Conservation (phyloP, 2,329 filamentous ascomycete species). For the Teratosphaeria viscida region DNA sequence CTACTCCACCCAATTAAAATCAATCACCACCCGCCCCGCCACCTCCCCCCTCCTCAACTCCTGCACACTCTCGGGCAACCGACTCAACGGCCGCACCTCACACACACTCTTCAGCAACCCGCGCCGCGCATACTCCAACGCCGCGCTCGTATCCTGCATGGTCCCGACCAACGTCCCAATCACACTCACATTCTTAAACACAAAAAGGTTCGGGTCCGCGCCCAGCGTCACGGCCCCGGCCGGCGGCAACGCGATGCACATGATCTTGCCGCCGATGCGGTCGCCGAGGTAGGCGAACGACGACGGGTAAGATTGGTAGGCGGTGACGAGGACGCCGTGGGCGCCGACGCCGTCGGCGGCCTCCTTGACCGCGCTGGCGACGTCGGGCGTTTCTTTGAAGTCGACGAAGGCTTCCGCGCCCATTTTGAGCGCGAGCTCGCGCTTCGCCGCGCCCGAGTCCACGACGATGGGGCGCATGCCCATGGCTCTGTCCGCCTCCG, state of each 20-base stretch:
- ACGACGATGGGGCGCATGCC: constrained; percentile 47
- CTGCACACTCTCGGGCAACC: constrained; percentile 42
- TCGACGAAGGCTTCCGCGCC: constrained; percentile 49
- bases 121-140: constrained; percentile 39
- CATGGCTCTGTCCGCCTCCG: constrained; percentile 32
- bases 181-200: constrained; percentile 26
- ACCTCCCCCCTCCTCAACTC: constrained; percentile 41
- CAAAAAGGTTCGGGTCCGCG: constrained; percentile 24
- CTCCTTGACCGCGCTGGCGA: constrained; percentile 35
- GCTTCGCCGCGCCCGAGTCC: constrained; percentile 41
- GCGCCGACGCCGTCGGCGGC: constrained; percentile 38
- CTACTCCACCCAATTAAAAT: constrained; percentile 35
- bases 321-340: constrained; percentile 33
- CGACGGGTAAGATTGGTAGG: constrained; percentile 26
- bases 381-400: constrained; percentile 34
- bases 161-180: constrained; percentile 35
- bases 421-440: constrained; percentile 36
- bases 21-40: constrained; percentile 43
- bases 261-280: constrained; percentile 41
- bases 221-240: constrained; percentile 26
- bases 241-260: constrained; percentile 36
- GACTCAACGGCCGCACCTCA: constrained; percentile 37
- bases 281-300: constrained; percentile 29
- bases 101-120: constrained; percentile 41
- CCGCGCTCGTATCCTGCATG: constrained; percentile 38